These are phyloP conservation scores for Colletotrichum sp. DNA, from an alignment of 2,329 filamentous ascomycete genomes.

Conservation along the genomic window DNA sequence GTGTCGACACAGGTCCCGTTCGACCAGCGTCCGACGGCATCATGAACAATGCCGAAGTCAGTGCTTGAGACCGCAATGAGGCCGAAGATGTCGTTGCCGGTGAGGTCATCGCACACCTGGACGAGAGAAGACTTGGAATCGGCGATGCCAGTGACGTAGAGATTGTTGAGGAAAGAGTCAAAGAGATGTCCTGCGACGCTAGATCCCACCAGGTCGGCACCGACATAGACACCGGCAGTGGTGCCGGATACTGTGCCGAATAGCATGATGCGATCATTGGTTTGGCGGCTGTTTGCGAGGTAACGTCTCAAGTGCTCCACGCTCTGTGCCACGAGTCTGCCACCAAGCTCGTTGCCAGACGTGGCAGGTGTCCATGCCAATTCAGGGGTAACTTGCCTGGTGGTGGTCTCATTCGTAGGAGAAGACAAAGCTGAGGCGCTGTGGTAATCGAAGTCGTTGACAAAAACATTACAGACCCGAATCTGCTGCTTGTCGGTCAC, in stretches of 20 bases:
- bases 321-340: not conserved
- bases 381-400: not conserved
- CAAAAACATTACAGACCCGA: slow-evolving; percentile 5
- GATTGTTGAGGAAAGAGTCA: not conserved
- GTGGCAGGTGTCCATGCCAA: slow-evolving; percentile 6
- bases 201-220: slow-evolving; percentile 20
- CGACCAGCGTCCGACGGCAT: slow-evolving; percentile 27
- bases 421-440: not conserved
- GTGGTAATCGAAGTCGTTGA: not conserved
- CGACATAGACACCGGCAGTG: slow-evolving; percentile 25
- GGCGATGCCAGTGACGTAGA: not conserved
- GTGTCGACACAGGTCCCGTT: slow-evolving; percentile 8
- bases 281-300: not conserved
- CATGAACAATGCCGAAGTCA: slow-evolving; percentile 30
- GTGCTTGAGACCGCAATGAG: slow-evolving; percentile 29
- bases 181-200: slow-evolving; percentile 7
- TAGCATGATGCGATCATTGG: not conserved
- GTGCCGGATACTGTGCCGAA: slow-evolving; percentile 4
- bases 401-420: not conserved
- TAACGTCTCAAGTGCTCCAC: slow-evolving; percentile 6
- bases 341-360: not conserved
- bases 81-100: slow-evolving; percentile 32
- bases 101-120: slow-evolving; percentile 33
- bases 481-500: slow-evolving; percentile 5
- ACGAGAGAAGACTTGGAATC: slow-evolving; percentile 23